Conservation (phyloP, 345 rosid genomes). For the Rhizophora apiculata region DNA sequence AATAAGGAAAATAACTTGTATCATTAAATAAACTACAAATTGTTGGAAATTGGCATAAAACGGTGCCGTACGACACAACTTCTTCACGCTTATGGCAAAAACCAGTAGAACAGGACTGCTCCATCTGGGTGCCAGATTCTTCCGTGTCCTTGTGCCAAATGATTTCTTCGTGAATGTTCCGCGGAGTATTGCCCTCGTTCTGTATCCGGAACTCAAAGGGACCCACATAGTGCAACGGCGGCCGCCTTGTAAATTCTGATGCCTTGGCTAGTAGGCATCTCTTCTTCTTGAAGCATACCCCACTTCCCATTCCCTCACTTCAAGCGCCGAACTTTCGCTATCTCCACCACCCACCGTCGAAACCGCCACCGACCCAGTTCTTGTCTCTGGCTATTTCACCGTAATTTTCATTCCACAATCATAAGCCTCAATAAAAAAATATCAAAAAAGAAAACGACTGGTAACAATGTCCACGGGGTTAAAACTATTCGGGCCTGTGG, state of each 20-base stretch:
- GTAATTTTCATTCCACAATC: background rate
- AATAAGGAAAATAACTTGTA: too few relatives aligned
- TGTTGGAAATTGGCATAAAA: background rate
- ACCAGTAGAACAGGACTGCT: background rate
- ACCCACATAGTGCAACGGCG: slow-evolving; percentile 76
- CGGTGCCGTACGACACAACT: background rate
- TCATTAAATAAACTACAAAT: background rate
- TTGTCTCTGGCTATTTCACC: slow-evolving; percentile 36
- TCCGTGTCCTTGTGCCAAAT: slow-evolving; percentile 80
- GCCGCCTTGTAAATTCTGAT: slow-evolving; percentile 66
- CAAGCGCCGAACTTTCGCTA: slow-evolving; percentile 43
- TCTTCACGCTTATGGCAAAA: background rate
- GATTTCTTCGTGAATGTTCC: slow-evolving; percentile 86
- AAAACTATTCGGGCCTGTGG: background rate
- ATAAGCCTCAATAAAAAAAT: background rate
- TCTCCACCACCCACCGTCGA: slow-evolving; percentile 31
- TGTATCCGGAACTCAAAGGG: slow-evolving; percentile 80
- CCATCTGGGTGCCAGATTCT: slow-evolving; percentile 3
- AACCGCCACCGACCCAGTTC: slow-evolving; percentile 32
- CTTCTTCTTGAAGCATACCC: slow-evolving; percentile 51
- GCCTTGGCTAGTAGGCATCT: slow-evolving; percentile 74
- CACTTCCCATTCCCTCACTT: slow-evolving; percentile 71
- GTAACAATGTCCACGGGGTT: background rate
- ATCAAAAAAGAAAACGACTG: too few relatives aligned
- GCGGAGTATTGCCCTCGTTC: slow-evolving; percentile 79